Conservation (phyloP, 257 asterid genomes). For the Solanum paucissectum region DNA sequence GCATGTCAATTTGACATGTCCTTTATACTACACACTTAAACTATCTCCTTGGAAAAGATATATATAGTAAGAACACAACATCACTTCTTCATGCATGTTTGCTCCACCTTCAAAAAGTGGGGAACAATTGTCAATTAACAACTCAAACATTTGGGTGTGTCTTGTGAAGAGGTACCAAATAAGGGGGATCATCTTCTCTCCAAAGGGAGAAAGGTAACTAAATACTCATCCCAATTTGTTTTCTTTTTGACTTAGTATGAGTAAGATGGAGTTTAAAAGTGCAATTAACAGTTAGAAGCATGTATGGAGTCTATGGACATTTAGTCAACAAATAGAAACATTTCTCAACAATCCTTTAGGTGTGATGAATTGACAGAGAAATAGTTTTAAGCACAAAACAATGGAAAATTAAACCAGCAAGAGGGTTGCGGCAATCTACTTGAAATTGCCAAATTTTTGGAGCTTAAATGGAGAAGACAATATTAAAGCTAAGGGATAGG, state of each 20-base stretch:
- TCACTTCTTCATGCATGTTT: neutral
- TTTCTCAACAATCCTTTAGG: neutral
- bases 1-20: neutral
- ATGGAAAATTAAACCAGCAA: neutral
- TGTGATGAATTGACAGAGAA: neutral
- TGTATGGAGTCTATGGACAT: no score
- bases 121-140: neutral
- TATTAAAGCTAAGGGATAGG: neutral
- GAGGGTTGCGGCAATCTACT: neutral
- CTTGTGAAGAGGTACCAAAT: no score
- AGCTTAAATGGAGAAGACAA: neutral
- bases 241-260: neutral
- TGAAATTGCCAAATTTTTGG: neutral
- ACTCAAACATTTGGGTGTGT: neutral
- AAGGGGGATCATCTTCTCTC: no score
- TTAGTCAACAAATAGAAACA: neutral
- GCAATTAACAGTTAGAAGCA: neutral
- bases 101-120: neutral
- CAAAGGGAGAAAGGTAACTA: no score
- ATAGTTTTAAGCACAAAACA: neutral
- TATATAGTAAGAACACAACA: neutral
- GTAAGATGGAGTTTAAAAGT: neutral
- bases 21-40: neutral
- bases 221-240: neutral
- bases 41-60: neutral